These are phyloP conservation scores for Zymoseptoria tritici DNA, from an alignment of 2,329 filamentous ascomycete species.

Conservation along the genomic window DNA sequence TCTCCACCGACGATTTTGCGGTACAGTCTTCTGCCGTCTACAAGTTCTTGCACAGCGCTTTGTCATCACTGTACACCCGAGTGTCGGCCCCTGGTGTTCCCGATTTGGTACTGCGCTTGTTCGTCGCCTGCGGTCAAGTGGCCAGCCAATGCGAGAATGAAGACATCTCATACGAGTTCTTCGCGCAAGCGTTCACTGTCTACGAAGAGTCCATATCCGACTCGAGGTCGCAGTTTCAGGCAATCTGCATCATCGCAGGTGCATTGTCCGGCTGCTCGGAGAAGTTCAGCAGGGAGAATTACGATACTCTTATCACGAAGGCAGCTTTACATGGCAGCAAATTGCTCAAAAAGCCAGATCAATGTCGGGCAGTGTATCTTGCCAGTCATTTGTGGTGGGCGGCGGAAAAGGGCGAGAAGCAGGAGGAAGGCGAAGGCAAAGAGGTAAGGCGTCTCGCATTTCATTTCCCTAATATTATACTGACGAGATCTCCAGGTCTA, in stretches of 20 bases:
- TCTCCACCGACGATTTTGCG: constrained; percentile 66
- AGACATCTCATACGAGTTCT: constrained; percentile 96
- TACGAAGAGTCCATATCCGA: constrained; percentile 96
- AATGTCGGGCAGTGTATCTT: constrained; percentile 92
- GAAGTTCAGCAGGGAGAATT: constrained; percentile 86
- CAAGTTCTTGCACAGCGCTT: constrained; percentile 87
- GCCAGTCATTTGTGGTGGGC: constrained; percentile 98
- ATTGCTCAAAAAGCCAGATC: constrained; percentile 92
- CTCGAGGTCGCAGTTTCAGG: constrained; percentile 94
- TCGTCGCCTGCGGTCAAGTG: constrained; percentile 85
- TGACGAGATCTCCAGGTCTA: constrained; percentile 58
- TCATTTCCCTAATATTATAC: neutral
- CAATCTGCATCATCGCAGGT: constrained; percentile 87
- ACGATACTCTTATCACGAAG: constrained; percentile 97
- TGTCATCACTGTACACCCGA: constrained; percentile 80
- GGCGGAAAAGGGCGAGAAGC: constrained; percentile 75
- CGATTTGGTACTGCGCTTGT: constrained; percentile 81
- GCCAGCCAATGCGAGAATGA: constrained; percentile 88
- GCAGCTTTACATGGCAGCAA: constrained; percentile 95
- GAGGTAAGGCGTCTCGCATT: constrained; percentile 17
- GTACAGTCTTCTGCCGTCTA: constrained; percentile 73
- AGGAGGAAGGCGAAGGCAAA: constrained; percentile 35
- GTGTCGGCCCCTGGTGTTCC: constrained; percentile 66
- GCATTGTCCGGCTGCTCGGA: constrained; percentile 81
- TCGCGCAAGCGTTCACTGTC: constrained; percentile 94